Evolutionary conservation across 2,329 filamentous ascomycete genomes (phyloP), one percentile per base, ranked within the genome.

Genomic region (Taxawa tesnikishii): DNA sequence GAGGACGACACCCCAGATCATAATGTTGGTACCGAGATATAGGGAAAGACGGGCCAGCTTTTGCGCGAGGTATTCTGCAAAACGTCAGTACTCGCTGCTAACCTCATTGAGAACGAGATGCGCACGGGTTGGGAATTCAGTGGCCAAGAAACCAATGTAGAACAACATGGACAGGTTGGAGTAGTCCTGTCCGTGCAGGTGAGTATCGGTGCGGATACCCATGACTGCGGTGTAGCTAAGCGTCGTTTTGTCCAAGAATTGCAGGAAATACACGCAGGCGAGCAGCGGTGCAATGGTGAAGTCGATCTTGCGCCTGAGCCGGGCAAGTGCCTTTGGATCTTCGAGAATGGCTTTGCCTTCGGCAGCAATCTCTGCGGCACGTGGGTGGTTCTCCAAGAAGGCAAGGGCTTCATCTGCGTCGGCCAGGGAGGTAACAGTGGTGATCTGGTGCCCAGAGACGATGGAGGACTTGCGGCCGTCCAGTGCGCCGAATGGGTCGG

Each of bases 321-420:
- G 32, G 12, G 16, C 31, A 7, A 32, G 19, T 16, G 13, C 31
- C 3, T 31, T 16, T n/a, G 43, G 42, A 29, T 50, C 46, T 17
- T 48, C 41, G 17, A 50, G 40, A 16, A 50, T 49, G 5, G 46
- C 46, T 10, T 29, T 31, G 8, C 42, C 46, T 23, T 46, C 31
- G 15, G 50, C 44, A n/a, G 51, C 44, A 12, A 56, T 39, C 12
- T 51, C 46, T 9, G 42, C 37, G 8, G 44, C 40, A 1, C 38
- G 33, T 3, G 47, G 50, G 23, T 50, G 44, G 17, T 47, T 46
- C 21, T 49, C 45, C 4, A 59, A 45, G 35, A 57, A 59, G 10
- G 47, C 43, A 8, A 58, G 41, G 2, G 55, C 55, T 27, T 55
- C 56, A 37, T 59, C 56, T 6, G 48, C 54, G 19, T 55, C 52